Evolutionary conservation across 2,329 filamentous ascomycete species (phyloP).

Genomic region (Fusarium pseudocircinatum): DNA sequence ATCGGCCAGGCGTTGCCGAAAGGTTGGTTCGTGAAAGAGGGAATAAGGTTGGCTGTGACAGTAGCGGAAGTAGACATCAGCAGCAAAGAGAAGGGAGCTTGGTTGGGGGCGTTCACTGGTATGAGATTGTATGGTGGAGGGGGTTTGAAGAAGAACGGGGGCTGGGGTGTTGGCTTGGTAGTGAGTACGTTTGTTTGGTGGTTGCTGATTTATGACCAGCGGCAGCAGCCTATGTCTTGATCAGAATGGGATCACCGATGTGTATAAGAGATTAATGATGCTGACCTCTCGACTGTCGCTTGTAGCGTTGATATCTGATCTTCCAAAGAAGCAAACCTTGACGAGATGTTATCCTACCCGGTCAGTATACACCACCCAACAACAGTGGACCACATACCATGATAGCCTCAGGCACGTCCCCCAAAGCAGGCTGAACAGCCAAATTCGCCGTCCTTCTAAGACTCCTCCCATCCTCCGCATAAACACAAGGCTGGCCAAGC

Average conservation of each 20-base stretch:
- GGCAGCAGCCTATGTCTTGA: background rate
- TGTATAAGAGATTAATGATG: rapidly evolving
- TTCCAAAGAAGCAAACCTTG: background rate
- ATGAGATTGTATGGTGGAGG: background rate
- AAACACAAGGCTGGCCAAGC: slow-evolving; percentile 4
- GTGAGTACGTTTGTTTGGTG: background rate
- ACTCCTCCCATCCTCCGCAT: slow-evolving; percentile 16
- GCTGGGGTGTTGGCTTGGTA: background rate
- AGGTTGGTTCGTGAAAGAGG: slow-evolving; percentile 12
- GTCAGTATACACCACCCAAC: background rate
- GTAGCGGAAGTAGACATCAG: slow-evolving; percentile 16
- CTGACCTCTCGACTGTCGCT: slow-evolving; percentile 6
- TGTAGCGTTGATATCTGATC: slow-evolving; percentile 9
- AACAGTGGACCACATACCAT: background rate
- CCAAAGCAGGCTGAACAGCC: background rate
- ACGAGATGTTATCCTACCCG: slow-evolving; percentile 1
- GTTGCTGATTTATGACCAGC: background rate
- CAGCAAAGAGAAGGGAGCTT: background rate
- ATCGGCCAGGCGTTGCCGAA: background rate
- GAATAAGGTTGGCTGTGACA: slow-evolving; percentile 18
- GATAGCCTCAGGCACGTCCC: background rate
- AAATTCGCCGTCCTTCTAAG: background rate
- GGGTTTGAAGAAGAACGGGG: background rate
- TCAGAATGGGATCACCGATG: background rate
- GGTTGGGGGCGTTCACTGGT: background rate